Conservation (phyloP, 768 basidiomycete genomes). For the Boletus patriciae region DNA sequence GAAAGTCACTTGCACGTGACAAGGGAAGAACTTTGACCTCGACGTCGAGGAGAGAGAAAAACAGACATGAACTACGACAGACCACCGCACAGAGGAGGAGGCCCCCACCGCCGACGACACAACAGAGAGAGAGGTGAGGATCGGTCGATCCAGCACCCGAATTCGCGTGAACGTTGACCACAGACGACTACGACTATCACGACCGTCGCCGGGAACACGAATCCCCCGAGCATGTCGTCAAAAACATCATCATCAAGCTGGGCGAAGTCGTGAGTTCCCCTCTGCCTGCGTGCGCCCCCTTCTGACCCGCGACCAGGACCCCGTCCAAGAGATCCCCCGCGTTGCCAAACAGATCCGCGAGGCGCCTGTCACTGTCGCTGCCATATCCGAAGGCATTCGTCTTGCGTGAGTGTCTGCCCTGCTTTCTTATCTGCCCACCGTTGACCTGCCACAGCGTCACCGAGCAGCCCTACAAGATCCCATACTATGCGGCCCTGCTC, state of each 20-base stretch:
- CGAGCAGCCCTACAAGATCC: conserved; percentile 93
- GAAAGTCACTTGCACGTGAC: conserved; percentile 23
- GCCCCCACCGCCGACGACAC: conserved; percentile 48
- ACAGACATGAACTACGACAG: conserved; percentile 58
- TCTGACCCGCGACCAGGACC: conserved; percentile 50
- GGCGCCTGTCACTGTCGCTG: conserved; percentile 56
- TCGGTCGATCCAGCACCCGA: neutral
- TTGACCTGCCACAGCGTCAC: conserved; percentile 56
- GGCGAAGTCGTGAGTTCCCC: conserved; percentile 75
- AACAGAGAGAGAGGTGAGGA: conserved; percentile 53
- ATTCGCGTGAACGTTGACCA: neutral
- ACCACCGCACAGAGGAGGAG: conserved; percentile 41
- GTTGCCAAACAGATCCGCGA: conserved; percentile 67
- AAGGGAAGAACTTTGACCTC: neutral
- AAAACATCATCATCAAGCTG: conserved; percentile 63
- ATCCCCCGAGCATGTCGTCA: conserved; percentile 71
- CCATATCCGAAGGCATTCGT: conserved; percentile 72
- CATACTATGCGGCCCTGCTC: conserved; percentile 82
- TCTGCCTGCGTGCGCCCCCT: no score
- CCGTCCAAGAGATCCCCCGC: conserved; percentile 64
- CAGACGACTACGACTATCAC: conserved; percentile 63
- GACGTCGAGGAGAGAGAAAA: conserved; percentile 5
- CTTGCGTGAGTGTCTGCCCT: conserved; percentile 49
- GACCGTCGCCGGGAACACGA: conserved; percentile 69
- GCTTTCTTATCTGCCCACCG: neutral